Conservation (phyloP, 2,329 filamentous ascomycete genomes). For the Aspergillus hortae region DNA sequence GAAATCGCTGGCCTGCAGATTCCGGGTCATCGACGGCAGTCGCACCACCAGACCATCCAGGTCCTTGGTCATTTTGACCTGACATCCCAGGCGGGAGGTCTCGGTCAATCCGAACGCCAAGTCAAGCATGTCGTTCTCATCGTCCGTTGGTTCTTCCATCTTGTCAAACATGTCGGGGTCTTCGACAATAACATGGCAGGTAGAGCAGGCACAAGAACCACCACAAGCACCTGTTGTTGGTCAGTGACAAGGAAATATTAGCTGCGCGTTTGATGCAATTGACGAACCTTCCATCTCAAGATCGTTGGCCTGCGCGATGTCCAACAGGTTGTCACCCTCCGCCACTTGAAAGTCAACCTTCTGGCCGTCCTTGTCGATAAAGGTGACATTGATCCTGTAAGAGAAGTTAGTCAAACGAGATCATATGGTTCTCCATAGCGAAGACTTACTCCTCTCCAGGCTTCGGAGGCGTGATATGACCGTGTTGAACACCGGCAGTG, state of each 20-base stretch:
- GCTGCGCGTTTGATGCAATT: not conserved
- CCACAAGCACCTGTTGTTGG: conserved; percentile 71
- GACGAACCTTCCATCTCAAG: conserved; percentile 86
- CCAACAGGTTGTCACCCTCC: conserved; percentile 86
- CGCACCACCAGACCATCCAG: conserved; percentile 81
- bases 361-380: conserved; percentile 84
- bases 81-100: conserved; percentile 79
- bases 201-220: conserved; percentile 88
- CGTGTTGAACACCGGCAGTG: conserved; percentile 61
- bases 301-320: conserved; percentile 91
- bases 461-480: conserved; percentile 78
- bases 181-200: conserved; percentile 83
- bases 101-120: conserved; percentile 86
- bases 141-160: conserved; percentile 73
- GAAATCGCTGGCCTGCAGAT: conserved; percentile 94
- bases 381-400: conserved; percentile 76
- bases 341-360: conserved; percentile 74
- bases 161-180: conserved; percentile 71
- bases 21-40: conserved; percentile 90
- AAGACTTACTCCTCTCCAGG: conserved; percentile 79
- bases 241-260: not conserved
- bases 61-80: conserved; percentile 87
- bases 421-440: not conserved
- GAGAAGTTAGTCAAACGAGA: too few species aligned
- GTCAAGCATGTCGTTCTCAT: conserved; percentile 88